Percentiles rank a stretch among this genome's conserved stretches.
These are phyloP conservation scores for Aspergillus heteromorphus DNA, from an alignment of 495 filamentous ascomycete genomes.

Conservation along the genomic window DNA sequence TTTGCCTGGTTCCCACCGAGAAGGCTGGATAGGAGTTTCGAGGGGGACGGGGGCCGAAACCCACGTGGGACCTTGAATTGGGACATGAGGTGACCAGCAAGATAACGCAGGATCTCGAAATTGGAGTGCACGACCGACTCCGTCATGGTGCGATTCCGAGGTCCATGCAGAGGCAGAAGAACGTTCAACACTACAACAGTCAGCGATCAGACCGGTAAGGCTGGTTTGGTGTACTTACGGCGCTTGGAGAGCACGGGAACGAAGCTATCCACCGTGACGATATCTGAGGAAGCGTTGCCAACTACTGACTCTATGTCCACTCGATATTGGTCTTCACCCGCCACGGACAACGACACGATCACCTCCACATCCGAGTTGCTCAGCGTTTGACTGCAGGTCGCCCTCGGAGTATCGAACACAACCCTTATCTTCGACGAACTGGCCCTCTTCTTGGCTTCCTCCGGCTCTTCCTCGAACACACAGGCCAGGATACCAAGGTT, in stretches of 20 bases:
- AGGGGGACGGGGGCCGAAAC: conserved; percentile 74
- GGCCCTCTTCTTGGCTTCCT: conserved; percentile 19
- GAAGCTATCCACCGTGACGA: conserved; percentile 62
- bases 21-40: conserved; percentile 84
- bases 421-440: conserved; percentile 32
- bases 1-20: conserved; percentile 51
- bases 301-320: conserved; percentile 56
- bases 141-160: conserved; percentile 62
- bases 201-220: not conserved
- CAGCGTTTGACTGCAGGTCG: conserved; percentile 25
- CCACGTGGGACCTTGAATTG: conserved; percentile 48
- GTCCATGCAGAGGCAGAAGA: conserved; percentile 61
- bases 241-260: conserved; percentile 63
- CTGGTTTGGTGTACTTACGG: conserved; percentile 40
- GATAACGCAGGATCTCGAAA: conserved; percentile 66
- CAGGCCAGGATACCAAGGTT: conserved; percentile 66
- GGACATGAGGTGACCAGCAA: conserved; percentile 57
- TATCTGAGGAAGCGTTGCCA: conserved; percentile 59
- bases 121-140: conserved; percentile 43
- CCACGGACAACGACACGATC: conserved; percentile 31
- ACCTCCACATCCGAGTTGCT: conserved; percentile 30
- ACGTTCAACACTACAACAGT: conserved; percentile 52
- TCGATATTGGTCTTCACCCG: conserved; percentile 45
- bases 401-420: conserved; percentile 33
- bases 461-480: conserved; percentile 64